Evolutionary conservation across 257 asterid genomes (phyloP), one percentile per base, ranked within the genome.

Genomic region (Solanum ossicruentum): DNA sequence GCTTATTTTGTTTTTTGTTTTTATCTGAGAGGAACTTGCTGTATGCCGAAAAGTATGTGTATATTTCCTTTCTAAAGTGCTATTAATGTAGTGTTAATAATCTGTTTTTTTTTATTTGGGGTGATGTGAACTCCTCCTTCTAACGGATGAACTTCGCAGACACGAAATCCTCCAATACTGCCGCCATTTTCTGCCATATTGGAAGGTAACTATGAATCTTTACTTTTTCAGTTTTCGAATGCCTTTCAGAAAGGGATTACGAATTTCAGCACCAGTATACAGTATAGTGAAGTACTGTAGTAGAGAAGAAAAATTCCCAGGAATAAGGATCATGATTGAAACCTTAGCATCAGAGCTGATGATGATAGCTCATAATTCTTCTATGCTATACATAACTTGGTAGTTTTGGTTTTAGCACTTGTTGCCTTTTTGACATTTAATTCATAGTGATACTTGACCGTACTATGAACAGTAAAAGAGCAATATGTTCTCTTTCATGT

Each of bases 121-220:
- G 41, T 36, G 7, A 36, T 36, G 41, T 36, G n/a, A 73, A 63
- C 58, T 70, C 45, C 39, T 83, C 72, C 36, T 26, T 82, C 69
- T 72, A 72, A 21, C 23, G n/a, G 18, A 71, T 12, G 47, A 28
- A 83, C 80, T 86, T 51, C 79, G 86, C 97, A 96, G 99, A 94
- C 97, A 43, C 95, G 98, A 81, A 86, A 86, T 82, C 98, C 99
- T 83, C 98, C 96, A 39, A 88, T 96, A 86, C 92, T 96, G 65
- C 98, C 99, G 83, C 94, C 98, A 45, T 96, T 96, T 91, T 88
- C 95, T 90, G 92, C 91, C 85, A 84, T 96, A 85, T 86, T 92
- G 17, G 88, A 90, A 90, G 98, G 99, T 96, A 92, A 82, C 39
- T 72, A 45, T 72, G 80, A n/a, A 45, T 47, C 80, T 45, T 72